Base-by-base conservation (phyloP, 108 stramenopile species). In the Cyclotella atomus region DNA sequence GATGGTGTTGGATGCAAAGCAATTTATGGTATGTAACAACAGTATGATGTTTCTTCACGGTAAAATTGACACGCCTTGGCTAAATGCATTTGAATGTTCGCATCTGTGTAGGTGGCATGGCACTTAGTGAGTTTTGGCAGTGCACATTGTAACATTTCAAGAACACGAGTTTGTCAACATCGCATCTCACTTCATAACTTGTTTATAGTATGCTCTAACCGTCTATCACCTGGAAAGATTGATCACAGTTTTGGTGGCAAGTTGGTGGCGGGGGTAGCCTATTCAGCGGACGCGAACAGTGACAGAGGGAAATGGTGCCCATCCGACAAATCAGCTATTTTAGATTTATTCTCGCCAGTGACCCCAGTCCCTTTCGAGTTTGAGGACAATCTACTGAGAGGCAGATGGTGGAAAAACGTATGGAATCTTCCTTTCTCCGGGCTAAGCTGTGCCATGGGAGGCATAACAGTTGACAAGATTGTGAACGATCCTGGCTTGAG, bases 351-450 rank as follows among this genome's bases (percentile, higher is more conserved):
- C 75, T 43, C 77, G 50, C 81, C 77, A n/a, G 79, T 82, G 8
- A 34, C 68, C 20, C 62, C 77, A 24, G 80, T 92, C 1, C 71
- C 80, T 23, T 85, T 88, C 27, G 73, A 64, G 20, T 90, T 79
- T 43, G 90, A 94, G 63, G 55, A 62, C 29, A 85, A 85, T 52
- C 59, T 94, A 17, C 62, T 87, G 4, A 49, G 83, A 14, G 93
- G 89, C 0, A 50, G 93, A 67, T 96, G 95, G 95, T 85, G 76
- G 70, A 96, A 96, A 62, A 85, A 79, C 44, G 57, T 86, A n/a
- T 96, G 91, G 91, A 96, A 96, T 73, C 60, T 94, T 17, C 95
- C 95, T 9, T 96, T 92, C 68, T 92, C 89, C 79, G 92, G 92
- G 3, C 87, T 96, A 36, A 84, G 82, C 21, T 91, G 93, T 3